Percentiles rank a stretch among this genome's conserved stretches.
Conservation (phyloP, 257 asterid genomes). For the Paraleonurus japonicus region DNA sequence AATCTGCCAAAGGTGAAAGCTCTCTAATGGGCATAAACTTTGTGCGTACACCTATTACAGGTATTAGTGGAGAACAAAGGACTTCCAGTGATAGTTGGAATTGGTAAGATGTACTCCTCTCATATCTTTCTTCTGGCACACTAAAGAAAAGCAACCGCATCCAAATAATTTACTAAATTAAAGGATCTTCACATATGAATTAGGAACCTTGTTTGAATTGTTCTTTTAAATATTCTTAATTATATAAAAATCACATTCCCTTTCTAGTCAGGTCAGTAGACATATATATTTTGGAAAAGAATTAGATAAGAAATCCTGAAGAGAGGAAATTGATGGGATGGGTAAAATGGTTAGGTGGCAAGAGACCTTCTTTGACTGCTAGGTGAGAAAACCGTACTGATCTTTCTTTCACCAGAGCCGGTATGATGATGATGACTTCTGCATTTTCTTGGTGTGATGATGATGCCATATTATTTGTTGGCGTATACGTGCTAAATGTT, state of each 20-base stretch:
- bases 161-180: background rate
- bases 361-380: background rate
- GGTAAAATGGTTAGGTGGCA: background rate
- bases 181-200: background rate
- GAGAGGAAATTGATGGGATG: background rate
- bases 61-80: slow-evolving; percentile 95
- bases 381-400: background rate
- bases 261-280: background rate
- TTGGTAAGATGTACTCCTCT: slow-evolving; percentile 55
- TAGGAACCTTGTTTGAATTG: background rate
- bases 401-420: background rate
- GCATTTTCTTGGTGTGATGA: background rate
- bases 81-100: slow-evolving; percentile 94
- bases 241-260: background rate
- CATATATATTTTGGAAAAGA: too few species aligned
- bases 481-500: background rate
- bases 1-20: background rate
- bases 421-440: background rate
- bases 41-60: slow-evolving; percentile 47
- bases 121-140: slow-evolving; percentile 4
- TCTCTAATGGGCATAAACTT: slow-evolving; percentile 19
- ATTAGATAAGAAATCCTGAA: background rate
- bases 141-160: background rate
- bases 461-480: background rate
- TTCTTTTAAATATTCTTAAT: background rate